These are phyloP conservation scores for Schwanniomyces pseudopolymorphus DNA, from an alignment of 805 yeast species.

Conservation along the genomic window DNA sequence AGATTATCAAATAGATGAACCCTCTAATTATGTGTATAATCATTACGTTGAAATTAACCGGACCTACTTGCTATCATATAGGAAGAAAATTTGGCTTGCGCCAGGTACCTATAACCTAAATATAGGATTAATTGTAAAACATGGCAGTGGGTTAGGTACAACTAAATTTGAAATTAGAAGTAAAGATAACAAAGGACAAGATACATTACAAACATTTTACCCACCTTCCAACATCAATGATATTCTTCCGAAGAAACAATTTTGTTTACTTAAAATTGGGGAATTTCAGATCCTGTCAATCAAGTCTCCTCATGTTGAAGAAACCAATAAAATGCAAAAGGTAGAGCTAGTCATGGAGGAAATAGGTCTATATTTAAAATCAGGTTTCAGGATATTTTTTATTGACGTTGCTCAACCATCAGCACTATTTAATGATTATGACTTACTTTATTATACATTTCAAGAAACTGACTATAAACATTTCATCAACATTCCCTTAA, in stretches of 20 bases:
- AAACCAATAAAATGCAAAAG: conserved; percentile 11
- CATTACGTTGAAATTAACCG: conserved; percentile 49
- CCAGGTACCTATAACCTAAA: conserved; percentile 52
- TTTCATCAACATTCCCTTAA: conserved; percentile 46
- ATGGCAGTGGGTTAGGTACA: conserved; percentile 58
- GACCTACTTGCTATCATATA: conserved; percentile 48
- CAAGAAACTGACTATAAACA: conserved; percentile 40
- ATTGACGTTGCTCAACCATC: conserved; percentile 45
- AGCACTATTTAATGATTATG: conserved; percentile 40
- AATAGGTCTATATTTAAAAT: conserved; percentile 52
- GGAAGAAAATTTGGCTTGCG: conserved; percentile 44
- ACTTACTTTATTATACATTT: conserved; percentile 40
- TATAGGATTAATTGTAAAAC: conserved; percentile 52
- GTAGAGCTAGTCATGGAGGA: conserved; percentile 55
- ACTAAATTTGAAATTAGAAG: conserved; percentile 50
- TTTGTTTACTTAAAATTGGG: conserved; percentile 52
- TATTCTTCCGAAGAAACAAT: conserved; percentile 51
- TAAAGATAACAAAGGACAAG: conserved; percentile 22
- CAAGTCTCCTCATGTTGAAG: conserved; percentile 4
- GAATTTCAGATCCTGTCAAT: conserved; percentile 37
- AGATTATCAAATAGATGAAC: conserved; percentile 48
- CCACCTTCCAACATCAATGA: conserved; percentile 61
- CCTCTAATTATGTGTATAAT: conserved; percentile 41
- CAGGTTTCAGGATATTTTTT: conserved; percentile 48
- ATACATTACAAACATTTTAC: conserved; percentile 40